Base-by-base conservation (phyloP, 352 stramenopile genomes). In the Phytophthora sojae region DNA sequence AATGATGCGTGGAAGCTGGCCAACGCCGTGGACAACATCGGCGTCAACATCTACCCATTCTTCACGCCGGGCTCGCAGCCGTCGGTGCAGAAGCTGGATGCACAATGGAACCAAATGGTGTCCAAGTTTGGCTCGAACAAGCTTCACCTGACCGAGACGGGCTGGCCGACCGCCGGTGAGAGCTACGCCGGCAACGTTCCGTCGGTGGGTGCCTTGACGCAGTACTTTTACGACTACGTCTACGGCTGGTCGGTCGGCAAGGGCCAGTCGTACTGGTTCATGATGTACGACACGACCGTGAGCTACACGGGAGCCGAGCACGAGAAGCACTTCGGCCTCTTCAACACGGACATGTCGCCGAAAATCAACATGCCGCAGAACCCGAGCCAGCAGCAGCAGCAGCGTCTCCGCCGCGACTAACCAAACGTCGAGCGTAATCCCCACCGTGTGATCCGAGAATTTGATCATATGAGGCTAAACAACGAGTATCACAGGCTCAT, bases 301-400 rank as follows among this genome's bases (percentile, higher is more conserved):
- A 80, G 75, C 57, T 85, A 90, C 76, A 71, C 67, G 4, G 73
- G 77, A 12, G 56, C 51, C 0, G 64, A 86, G 30, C 85, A 80
- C 69, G 83, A 90, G 65, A 89, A 76, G 62, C 75, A 80, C 68
- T 90, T 90, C 58, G 83, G 83, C 49, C 71, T 91, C 29, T 81
- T 74, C 39, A 58, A 54, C 61, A 73, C 71, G 59, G 76, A 88
- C 70, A 79, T 68, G 61, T 44, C 39, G 42, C 57, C 75, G 53
- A 71, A 85, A 58, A 64, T 88, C 32, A 67, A 61, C 55, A 79
- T 88, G 30, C 80, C 80, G 42, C 64, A 65, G 39, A 47, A 47
- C 55, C 55, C 63, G 23, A 69, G 57, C 56, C 54, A 63, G 54
- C 64, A 39, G 47, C 23, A 65, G 11, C 64, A 39, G 47, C 23